A percentile compares a stretch with the other conserved stretches of the same genome.
These are phyloP conservation scores for Papiliotrema flavescens DNA, from an alignment of 1,284 basidiomycete species.

Conservation along the genomic window DNA sequence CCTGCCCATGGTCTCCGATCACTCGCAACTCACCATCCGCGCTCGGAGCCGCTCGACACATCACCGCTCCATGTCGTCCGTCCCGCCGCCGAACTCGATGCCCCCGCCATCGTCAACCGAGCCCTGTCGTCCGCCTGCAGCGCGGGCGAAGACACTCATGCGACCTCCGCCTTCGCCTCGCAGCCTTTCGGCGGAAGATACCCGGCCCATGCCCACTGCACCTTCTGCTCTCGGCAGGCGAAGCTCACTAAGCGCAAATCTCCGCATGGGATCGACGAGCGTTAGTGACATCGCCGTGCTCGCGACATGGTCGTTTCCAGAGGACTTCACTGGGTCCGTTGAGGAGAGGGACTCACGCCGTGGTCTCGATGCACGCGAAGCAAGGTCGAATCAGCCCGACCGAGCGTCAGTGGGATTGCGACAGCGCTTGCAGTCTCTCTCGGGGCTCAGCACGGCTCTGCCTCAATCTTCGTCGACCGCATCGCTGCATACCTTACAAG, in stretches of 20 bases:
- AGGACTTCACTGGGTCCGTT: neutral
- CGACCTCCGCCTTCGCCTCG: neutral
- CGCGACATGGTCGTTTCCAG: slow-evolving; percentile 21
- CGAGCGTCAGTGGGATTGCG: slow-evolving; percentile 4
- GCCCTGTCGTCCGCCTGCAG: no score
- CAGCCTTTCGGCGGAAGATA: neutral
- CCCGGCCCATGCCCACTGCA: neutral
- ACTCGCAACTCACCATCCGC: no score
- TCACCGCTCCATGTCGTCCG: no score
- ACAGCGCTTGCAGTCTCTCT: slow-evolving; percentile 8
- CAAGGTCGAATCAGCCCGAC: neutral
- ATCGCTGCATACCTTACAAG: neutral
- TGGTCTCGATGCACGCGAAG: no score
- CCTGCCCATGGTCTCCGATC: no score
- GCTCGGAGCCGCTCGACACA: no score
- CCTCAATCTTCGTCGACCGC: neutral
- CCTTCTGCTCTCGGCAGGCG: neutral
- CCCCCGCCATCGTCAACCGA: no score
- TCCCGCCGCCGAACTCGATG: neutral
- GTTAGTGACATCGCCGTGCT: slow-evolving; percentile 17
- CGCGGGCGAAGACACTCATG: neutral
- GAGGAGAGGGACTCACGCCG: no score
- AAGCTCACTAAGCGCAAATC: neutral
- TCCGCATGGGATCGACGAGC: slow-evolving; percentile 1
- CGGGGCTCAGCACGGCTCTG: slow-evolving; percentile 5